Evolutionary conservation across 1,284 basidiomycete genomes (phyloP).

Genomic region (Tetrapyrgos nigripes): DNA sequence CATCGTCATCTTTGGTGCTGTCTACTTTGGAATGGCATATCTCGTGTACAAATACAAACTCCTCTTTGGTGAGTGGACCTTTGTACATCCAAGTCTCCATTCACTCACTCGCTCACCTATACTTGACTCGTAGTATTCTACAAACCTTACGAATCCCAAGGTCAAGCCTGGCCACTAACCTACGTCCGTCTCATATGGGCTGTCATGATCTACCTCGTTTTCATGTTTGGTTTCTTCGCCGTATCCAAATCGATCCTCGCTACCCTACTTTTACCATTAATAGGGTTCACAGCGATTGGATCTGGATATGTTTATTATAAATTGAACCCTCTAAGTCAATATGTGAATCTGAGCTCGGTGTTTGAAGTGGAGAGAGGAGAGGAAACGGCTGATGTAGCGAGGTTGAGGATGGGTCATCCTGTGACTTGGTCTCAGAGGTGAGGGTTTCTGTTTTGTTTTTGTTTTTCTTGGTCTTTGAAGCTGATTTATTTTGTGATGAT

Average conservation of each 20-base stretch:
- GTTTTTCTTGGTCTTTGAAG: neutral
- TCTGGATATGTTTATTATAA: conserved; percentile 76
- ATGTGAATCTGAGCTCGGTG: conserved; percentile 85
- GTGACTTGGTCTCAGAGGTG: conserved; percentile 88
- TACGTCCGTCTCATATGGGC: conserved; percentile 90
- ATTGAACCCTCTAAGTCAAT: conserved; percentile 83
- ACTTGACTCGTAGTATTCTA: conserved; percentile 72
- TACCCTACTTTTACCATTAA: conserved; percentile 81
- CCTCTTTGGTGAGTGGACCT: conserved; percentile 75
- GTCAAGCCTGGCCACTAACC: conserved; percentile 94
- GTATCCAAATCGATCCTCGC: conserved; percentile 81
- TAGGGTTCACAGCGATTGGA: conserved; percentile 82
- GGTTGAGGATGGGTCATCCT: conserved; percentile 78
- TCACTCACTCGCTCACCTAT: conserved; percentile 10
- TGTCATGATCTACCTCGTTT: conserved; percentile 85
- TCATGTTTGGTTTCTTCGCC: conserved; percentile 95
- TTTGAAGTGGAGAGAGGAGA: conserved; percentile 89
- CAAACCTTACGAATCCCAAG: conserved; percentile 92
- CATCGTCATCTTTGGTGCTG: conserved; percentile 91
- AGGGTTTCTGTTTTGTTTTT: conserved; percentile 26
- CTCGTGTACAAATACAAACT: conserved; percentile 98
- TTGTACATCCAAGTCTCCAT: neutral
- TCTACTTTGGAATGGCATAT: conserved; percentile 95
- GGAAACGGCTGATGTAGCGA: conserved; percentile 76
- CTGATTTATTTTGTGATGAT: conserved; percentile 8